A percentile compares a stretch with the other conserved stretches of the same genome.
These are phyloP conservation scores for Termitomyces sp. DNA, from an alignment of 768 basidiomycete genomes.

Conservation along the genomic window DNA sequence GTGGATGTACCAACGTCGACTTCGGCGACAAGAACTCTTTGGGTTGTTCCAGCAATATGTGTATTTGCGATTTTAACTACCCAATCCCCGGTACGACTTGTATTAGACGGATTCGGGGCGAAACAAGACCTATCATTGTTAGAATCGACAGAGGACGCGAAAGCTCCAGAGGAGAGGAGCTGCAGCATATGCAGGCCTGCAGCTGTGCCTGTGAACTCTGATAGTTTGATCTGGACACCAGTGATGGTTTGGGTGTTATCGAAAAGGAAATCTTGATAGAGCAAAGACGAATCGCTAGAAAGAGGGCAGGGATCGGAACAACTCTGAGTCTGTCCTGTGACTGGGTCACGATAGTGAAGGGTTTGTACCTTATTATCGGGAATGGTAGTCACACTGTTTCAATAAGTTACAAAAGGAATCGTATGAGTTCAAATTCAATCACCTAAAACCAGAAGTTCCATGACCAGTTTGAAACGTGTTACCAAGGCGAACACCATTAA, in stretches of 20 bases:
- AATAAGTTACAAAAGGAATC: slow-evolving; percentile 5
- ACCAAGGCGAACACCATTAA: slow-evolving; percentile 79
- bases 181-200: slow-evolving; percentile 90
- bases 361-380: slow-evolving; percentile 82
- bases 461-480: slow-evolving; percentile 82
- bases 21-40: slow-evolving; percentile 64
- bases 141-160: slow-evolving; percentile 62
- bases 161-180: slow-evolving; percentile 87
- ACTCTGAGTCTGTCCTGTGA: slow-evolving; percentile 65
- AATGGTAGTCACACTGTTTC: slow-evolving; percentile 69
- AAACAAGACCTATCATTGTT: slow-evolving; percentile 71
- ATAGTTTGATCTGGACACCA: slow-evolving; percentile 82
- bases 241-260: slow-evolving; percentile 58
- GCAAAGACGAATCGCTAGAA: slow-evolving; percentile 64
- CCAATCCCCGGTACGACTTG: slow-evolving; percentile 69
- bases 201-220: slow-evolving; percentile 64
- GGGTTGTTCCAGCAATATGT: slow-evolving; percentile 72
- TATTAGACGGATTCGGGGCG: slow-evolving; percentile 68
- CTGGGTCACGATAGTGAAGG: slow-evolving; percentile 73
- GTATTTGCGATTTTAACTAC: slow-evolving; percentile 55
- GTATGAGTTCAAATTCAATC: slow-evolving; percentile 16
- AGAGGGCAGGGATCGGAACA: slow-evolving; percentile 81
- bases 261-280: slow-evolving; percentile 95
- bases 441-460: slow-evolving; percentile 90
- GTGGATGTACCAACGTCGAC: slow-evolving; percentile 60